Percentiles rank a stretch among this genome's conserved stretches.
Evolutionary conservation across 306 rosid species (phyloP).

Genomic region (Quercus ilex): DNA sequence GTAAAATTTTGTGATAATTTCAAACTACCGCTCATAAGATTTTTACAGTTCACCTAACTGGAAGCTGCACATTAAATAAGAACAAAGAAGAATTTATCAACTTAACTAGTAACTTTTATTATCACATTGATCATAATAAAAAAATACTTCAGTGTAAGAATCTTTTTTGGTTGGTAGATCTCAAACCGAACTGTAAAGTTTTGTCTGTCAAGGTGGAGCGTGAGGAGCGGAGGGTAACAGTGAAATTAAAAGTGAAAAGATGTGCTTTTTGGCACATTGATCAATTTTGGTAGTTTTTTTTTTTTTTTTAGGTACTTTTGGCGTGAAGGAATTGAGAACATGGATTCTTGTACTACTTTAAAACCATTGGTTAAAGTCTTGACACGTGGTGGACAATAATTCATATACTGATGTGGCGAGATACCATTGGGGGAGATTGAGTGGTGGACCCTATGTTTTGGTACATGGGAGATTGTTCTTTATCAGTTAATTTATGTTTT

Average conservation of each 20-base stretch:
- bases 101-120: too few relatives aligned
- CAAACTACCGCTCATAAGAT: too few relatives aligned
- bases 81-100: too few relatives aligned
- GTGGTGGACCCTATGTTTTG: not conserved
- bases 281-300: not conserved
- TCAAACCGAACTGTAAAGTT: slow-evolving; percentile 29
- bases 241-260: slow-evolving; percentile 21
- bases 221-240: slow-evolving; percentile 31
- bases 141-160: slow-evolving; percentile 10
- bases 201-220: slow-evolving; percentile 33
- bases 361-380: not conserved
- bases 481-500: not conserved
- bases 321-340: slow-evolving; percentile 22
- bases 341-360: not conserved
- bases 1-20: too few relatives aligned
- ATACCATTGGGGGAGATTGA: not conserved
- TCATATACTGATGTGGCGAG: not conserved
- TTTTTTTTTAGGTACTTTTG: slow-evolving; percentile 33
- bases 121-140: not conserved
- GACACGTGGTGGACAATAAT: slow-evolving; percentile 1
- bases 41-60: too few relatives aligned
- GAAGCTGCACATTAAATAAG: too few relatives aligned
- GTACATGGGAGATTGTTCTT: not conserved
- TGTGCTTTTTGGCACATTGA: slow-evolving; percentile 6
- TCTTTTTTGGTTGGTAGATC: slow-evolving; percentile 52